Evolutionary conservation across 2,329 filamentous ascomycete species (phyloP), one percentile per base, ranked within the genome.

Genomic region (Raffaelea arxii): DNA sequence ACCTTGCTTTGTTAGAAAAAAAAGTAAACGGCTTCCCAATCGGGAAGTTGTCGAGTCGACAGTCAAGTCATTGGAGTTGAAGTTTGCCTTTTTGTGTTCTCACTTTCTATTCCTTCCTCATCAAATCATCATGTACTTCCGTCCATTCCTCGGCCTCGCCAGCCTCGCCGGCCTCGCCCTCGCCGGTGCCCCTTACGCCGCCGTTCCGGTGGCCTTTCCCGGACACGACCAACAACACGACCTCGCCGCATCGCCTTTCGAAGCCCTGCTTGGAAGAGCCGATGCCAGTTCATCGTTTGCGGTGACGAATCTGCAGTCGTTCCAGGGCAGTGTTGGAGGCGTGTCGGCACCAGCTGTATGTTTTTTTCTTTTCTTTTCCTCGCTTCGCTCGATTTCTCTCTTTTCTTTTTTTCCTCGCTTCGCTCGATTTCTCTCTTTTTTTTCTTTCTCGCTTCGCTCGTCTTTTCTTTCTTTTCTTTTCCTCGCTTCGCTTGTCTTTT

Each of bases 261-360:
- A n/a, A n/a, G n/a, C n/a, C n/a, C n/a, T n/a, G n/a, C n/a, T n/a
- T n/a, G n/a, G n/a, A n/a, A n/a, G 40, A 21, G 2, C 43, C 37
- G 18, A 24, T 39, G 22, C 42, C 52, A 38, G 19, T 41, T 41
- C 49, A n/a, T n/a, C 46, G 24, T 51, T 51, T 19, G 51, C 37
- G 7, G 44, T 27, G 7, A 43, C 46, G 22, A 66, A 71, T 53
- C 57, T 74, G 22, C 69, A 71, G 59, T 48, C 56, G 3, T 74
- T 72, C 50, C 53, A 48, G 3, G 64, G 62, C n/a, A 55, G 59
- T 3, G 44, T 74, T 41, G 70, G 68, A 22, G 67, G 64, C 7
- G 55, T 61, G 16, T 43, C 48, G 1, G 64, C 69, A 3, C 51
- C 63, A 10, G 54, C 63, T 30, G 65, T 68, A 59, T 14, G 32